Conservation (phyloP, 768 basidiomycete species). For the Rubroboletus pulcherrimus region DNA sequence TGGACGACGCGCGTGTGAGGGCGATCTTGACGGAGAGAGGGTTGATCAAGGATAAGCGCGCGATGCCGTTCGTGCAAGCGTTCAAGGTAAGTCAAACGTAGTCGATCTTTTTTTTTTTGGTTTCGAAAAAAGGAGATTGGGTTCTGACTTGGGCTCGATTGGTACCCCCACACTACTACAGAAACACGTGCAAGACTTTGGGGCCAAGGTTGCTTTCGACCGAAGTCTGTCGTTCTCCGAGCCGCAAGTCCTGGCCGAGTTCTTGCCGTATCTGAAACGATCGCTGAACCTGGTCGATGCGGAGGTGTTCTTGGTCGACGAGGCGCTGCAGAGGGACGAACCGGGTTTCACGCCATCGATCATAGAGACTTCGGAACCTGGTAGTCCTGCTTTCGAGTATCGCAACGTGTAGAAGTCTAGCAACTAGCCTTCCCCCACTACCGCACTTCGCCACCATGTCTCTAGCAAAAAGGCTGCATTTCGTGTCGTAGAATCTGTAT, state of each 20-base stretch:
- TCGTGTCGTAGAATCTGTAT: background rate
- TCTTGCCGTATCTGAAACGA: slow-evolving; percentile 79
- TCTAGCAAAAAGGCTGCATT: background rate
- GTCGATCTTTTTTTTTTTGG: background rate
- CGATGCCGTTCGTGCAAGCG: slow-evolving; percentile 90
- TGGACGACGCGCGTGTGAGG: slow-evolving; percentile 82
- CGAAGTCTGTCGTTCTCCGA: slow-evolving; percentile 84
- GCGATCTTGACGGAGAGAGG: slow-evolving; percentile 63
- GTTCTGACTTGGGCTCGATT: background rate
- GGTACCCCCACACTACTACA: slow-evolving; percentile 24
- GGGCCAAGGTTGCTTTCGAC: slow-evolving; percentile 74
- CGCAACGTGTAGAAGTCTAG: slow-evolving; percentile 54
- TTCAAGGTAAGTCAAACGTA: slow-evolving; percentile 79
- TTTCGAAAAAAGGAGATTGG: background rate
- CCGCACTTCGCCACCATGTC: background rate
- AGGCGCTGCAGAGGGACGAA: slow-evolving; percentile 52
- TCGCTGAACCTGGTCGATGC: slow-evolving; percentile 67
- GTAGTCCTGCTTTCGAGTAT: slow-evolving; percentile 82
- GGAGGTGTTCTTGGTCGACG: slow-evolving; percentile 66
- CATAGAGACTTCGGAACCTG: slow-evolving; percentile 86
- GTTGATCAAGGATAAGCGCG: slow-evolving; percentile 91
- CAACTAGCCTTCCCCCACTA: too few species aligned
- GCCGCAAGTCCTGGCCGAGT: slow-evolving; percentile 60
- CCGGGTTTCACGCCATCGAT: slow-evolving; percentile 62
- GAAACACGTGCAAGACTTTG: slow-evolving; percentile 81